These are phyloP conservation scores for Dalbergia cultrata DNA, from an alignment of 306 rosid genomes.

Conservation along the genomic window DNA sequence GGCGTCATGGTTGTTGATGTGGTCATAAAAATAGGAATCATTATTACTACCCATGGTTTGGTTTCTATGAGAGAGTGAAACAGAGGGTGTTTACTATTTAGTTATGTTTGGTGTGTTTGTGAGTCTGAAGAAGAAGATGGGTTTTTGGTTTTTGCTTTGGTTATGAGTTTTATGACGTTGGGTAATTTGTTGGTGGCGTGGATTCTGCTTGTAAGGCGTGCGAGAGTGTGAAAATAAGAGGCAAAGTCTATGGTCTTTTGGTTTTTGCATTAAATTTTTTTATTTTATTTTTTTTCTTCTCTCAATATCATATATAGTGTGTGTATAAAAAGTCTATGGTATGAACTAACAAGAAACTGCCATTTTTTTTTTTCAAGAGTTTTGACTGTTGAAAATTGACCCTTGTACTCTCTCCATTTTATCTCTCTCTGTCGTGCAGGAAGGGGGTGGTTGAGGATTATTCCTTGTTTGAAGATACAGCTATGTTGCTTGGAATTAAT, in stretches of 20 bases:
- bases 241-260: slow-evolving; percentile 5
- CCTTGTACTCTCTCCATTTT: too few species aligned
- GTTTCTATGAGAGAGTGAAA: neutral
- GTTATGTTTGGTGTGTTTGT: neutral
- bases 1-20: neutral
- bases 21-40: neutral
- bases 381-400: slow-evolving; percentile 44
- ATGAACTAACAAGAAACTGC: slow-evolving; percentile 39
- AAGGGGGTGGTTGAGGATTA: neutral
- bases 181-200: neutral
- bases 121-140: neutral
- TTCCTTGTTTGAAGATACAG: neutral
- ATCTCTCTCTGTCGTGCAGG: neutral
- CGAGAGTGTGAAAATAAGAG: neutral
- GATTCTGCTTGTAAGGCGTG: neutral
- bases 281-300: neutral
- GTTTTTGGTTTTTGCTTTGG: neutral
- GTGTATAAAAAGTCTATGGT: slow-evolving; percentile 19
- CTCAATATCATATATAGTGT: neutral
- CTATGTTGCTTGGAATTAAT: neutral
- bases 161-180: neutral
- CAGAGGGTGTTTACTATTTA: neutral
- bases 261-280: neutral
- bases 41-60: slow-evolving; percentile 28
- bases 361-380: neutral